Evolutionary conservation across 2,329 filamentous ascomycete species (phyloP), one percentile per base, ranked within the genome.

Genomic region (Fusarium papillatum): DNA sequence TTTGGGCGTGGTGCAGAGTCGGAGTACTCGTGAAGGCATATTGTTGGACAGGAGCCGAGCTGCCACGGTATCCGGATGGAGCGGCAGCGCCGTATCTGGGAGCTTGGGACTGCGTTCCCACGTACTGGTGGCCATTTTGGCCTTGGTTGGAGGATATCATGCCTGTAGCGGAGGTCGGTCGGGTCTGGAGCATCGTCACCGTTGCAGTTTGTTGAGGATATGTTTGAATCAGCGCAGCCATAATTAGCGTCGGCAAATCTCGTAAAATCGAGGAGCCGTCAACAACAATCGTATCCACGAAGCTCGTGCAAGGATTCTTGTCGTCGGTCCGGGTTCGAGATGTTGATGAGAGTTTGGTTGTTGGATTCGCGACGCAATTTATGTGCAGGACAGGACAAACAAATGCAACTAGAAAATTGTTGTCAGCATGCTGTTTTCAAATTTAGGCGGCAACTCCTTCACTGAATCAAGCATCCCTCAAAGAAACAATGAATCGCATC

Each of bases 151-250:
- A 82, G 68, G 89, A 83, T 82, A 93, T 91, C 77, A 85, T 84
- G 78, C 76, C 79, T 65, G 80, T 75, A 59, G 79, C 81, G 72
- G 94, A 93, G 66, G 89, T 89, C 74, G 93, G 91, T 83, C 93
- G 91, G 79, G 93, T 90, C 84, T 95, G 94, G 81, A 96, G 92
- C 90, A 95, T 93, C 76, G 93, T 93, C 80, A 92, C 89, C 78
- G 93, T 92, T 84, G 89, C 89, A 81, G 92, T 92, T 85, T 95
- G 93, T 86, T 95, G 93, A 81, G 94, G 91, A 83, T 94, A 94
- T 73, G 93, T 92, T 87, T 96, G 95, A 82, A 96, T 93, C 88
- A 96, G 89, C 85, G 94, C 94, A 88, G 94, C 94, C 95, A 97
- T 96, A 84, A 83, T 93, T 88, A 70, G 71, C 68, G 69, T 69